These are phyloP conservation scores for Delonix regia DNA, from an alignment of 306 rosid species.

Conservation along the genomic window DNA sequence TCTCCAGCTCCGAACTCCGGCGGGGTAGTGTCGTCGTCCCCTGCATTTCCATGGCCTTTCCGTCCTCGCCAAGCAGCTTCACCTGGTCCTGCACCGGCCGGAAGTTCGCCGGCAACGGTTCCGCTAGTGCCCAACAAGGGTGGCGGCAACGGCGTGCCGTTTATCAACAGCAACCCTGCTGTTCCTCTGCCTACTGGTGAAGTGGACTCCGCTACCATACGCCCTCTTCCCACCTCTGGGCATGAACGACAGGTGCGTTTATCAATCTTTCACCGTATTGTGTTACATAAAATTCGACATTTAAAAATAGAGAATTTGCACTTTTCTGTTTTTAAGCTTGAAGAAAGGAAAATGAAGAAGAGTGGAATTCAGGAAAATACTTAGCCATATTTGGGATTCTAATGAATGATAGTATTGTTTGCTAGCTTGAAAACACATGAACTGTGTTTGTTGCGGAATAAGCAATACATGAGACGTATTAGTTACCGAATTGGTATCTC, in stretches of 20 bases:
- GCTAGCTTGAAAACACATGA: neutral
- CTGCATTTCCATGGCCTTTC: conserved; percentile 82
- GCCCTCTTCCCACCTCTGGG: conserved; percentile 72
- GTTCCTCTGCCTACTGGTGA: conserved; percentile 96
- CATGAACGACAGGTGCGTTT: conserved; percentile 57
- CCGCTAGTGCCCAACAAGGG: conserved; percentile 68
- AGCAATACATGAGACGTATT: too few relatives aligned
- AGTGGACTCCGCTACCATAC: conserved; percentile 93
- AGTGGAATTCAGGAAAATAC: too few relatives aligned
- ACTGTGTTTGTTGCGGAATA: conserved; percentile 17
- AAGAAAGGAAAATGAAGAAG: too few relatives aligned
- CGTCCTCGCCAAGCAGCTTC: conserved; percentile 65
- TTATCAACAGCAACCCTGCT: conserved; percentile 95
- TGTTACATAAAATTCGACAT: neutral
- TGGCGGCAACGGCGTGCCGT: conserved; percentile 56
- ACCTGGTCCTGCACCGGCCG: conserved; percentile 55
- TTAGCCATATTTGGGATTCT: too few relatives aligned
- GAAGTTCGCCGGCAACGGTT: conserved; percentile 51
- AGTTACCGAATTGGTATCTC: too few relatives aligned
- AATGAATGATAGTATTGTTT: too few relatives aligned
- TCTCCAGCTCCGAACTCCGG: conserved; percentile 62
- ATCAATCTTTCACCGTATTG: neutral
- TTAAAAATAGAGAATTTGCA: neutral
- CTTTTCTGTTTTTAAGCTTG: too few relatives aligned
- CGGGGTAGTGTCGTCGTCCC: conserved; percentile 63